These are phyloP conservation scores for Phytophthora macrochlamydospora DNA, from an alignment of 352 stramenopile genomes.

Conservation along the genomic window DNA sequence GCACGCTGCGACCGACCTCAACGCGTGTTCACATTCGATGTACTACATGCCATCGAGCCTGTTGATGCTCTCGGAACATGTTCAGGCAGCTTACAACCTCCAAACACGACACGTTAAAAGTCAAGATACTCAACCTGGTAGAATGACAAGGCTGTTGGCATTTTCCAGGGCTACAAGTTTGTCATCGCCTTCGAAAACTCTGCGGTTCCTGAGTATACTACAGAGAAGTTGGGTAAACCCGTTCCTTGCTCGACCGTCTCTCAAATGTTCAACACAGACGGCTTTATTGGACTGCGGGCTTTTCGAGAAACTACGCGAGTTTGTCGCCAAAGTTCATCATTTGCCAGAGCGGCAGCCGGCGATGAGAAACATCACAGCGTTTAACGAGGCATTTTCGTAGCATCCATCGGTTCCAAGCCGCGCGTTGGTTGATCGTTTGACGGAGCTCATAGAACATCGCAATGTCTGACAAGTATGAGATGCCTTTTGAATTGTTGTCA, in stretches of 20 bases:
- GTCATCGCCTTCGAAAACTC: conserved; percentile 77
- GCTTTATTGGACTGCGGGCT: conserved; percentile 57
- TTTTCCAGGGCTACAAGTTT: conserved; percentile 57
- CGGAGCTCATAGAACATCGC: too few relatives aligned
- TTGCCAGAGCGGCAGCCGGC: conserved; percentile 34
- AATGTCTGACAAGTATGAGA: too few relatives aligned
- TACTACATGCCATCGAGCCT: conserved; percentile 46
- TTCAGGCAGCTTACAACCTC: conserved; percentile 19
- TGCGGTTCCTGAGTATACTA: conserved; percentile 53
- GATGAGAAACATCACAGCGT: conserved; percentile 37
- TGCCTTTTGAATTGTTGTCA: too few relatives aligned
- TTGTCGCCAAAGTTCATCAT: conserved; percentile 44
- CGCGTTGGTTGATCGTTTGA: neutral
- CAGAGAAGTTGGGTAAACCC: conserved; percentile 67
- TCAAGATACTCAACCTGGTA: conserved; percentile 31
- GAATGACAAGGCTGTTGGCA: conserved; percentile 42
- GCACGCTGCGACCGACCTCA: conserved; percentile 51
- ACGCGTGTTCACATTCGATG: conserved; percentile 56
- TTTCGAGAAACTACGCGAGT: conserved; percentile 40
- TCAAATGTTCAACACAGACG: conserved; percentile 50
- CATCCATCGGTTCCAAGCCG: conserved; percentile 38
- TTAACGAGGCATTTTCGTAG: conserved; percentile 48
- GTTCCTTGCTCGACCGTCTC: conserved; percentile 48
- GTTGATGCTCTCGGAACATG: conserved; percentile 59
- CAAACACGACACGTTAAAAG: neutral